phyloP scores from a whole-genome alignment of 1,284 basidiomycete genomes.

The Xerocomus nothofagi region DNA sequence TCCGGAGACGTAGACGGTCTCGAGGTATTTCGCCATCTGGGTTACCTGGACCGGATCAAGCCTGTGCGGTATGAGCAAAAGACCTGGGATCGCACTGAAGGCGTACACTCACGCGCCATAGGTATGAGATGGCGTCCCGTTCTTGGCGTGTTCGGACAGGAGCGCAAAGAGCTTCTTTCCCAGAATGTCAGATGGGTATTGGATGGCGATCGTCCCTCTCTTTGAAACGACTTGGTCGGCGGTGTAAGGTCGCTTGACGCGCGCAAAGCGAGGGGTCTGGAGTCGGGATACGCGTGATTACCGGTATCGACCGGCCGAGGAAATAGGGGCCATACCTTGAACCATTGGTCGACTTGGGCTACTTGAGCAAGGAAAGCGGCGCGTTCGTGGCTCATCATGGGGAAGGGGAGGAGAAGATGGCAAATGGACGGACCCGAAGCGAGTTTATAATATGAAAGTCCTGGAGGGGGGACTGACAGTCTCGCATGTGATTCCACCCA shows the following conservation, averaged over 20 bases:
- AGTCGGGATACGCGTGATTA: background rate
- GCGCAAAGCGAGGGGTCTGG: slow-evolving; percentile 83
- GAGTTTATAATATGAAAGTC: no score
- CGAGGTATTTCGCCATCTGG: slow-evolving; percentile 98
- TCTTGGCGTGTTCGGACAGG: slow-evolving; percentile 67
- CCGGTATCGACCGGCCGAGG: background rate
- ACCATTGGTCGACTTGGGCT: slow-evolving; percentile 85
- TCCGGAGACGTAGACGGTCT: slow-evolving; percentile 97
- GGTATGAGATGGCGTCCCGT: slow-evolving; percentile 83
- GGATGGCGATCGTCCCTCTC: slow-evolving; percentile 83
- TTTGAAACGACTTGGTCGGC: slow-evolving; percentile 93
- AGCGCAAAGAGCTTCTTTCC: slow-evolving; percentile 86
- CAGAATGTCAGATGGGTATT: slow-evolving; percentile 84
- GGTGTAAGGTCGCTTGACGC: slow-evolving; percentile 87
- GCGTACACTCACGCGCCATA: slow-evolving; percentile 85
- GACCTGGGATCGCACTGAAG: background rate
- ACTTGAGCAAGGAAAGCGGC: slow-evolving; percentile 79
- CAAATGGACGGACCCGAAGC: no score
- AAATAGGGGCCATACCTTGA: slow-evolving; percentile 65
- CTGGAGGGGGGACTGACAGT: background rate
- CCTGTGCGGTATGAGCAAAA: slow-evolving; percentile 45
- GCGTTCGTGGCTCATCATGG: slow-evolving; percentile 60
- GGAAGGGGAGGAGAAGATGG: slow-evolving; percentile 12
- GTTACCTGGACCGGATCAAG: slow-evolving; percentile 97
- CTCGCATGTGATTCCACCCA: slow-evolving; percentile 30